Conservation (phyloP, 2,329 filamentous ascomycete genomes). For the Aspergillaceae sp. region DNA sequence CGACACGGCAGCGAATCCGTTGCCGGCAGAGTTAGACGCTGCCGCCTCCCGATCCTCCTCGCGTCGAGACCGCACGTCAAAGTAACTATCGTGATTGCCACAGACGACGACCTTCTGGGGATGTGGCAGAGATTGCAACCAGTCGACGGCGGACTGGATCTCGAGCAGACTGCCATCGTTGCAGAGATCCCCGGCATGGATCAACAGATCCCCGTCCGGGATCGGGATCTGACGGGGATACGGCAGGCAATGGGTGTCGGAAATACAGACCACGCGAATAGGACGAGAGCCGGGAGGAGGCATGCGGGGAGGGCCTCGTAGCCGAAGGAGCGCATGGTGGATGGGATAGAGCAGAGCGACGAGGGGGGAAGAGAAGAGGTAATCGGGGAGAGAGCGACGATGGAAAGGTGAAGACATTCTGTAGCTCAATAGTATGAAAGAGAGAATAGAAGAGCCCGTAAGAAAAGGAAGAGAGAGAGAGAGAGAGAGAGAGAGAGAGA, state of each 20-base stretch:
- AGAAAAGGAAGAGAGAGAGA: background rate
- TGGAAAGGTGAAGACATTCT: constrained; percentile 40
- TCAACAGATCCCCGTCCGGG: constrained; percentile 71
- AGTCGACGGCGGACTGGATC: constrained; percentile 77
- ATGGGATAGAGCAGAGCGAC: constrained; percentile 53
- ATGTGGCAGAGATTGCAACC: constrained; percentile 67
- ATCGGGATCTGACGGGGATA: constrained; percentile 18
- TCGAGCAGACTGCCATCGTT: constrained; percentile 62
- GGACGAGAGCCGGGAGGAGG: constrained; percentile 46
- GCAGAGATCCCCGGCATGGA: constrained; percentile 82
- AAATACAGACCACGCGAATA: constrained; percentile 76
- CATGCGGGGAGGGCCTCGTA: constrained; percentile 58
- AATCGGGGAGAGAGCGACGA: constrained; percentile 48
- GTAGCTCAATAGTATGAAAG: background rate
- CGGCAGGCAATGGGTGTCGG: constrained; percentile 71
- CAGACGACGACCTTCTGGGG: constrained; percentile 71
- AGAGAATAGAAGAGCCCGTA: no score
- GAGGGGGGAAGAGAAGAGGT: constrained; percentile 60
- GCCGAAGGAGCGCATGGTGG: constrained; percentile 55
- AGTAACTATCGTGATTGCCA: constrained; percentile 84
- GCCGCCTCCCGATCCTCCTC: constrained; percentile 43
- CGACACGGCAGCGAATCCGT: constrained; percentile 21
- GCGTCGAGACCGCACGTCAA: constrained; percentile 58
- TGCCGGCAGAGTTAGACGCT: constrained; percentile 11
- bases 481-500: background rate